Base-by-base conservation (phyloP, 2,329 filamentous ascomycete species). In the Chrysoporthe austroafricana region DNA sequence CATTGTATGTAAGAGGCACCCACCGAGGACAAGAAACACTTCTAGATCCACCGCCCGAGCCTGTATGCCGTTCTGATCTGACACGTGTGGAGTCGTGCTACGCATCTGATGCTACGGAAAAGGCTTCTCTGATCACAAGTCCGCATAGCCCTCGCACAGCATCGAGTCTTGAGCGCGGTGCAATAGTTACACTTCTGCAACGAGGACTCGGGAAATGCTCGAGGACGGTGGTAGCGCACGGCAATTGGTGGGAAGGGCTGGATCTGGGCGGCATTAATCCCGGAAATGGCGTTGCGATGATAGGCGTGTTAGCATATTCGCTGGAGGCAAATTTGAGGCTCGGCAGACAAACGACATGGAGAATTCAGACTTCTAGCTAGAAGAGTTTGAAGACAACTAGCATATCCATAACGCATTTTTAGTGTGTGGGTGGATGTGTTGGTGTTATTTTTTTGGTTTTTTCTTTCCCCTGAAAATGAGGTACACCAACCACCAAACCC, bases 1-100 rank as follows among this genome's bases (percentile, higher is more conserved):
- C 54, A 39, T 13, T 39, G 34, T 39, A 18, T 39, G 34, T 39
- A 18, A 57, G 16, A n/a, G 8, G 34, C 16, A 57, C 4, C 32
- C 18, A n/a, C 32, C 18, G 16, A 39, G 44, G 26, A 42, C 59
- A n/a, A 36, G 1, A n/a, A 32, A 6, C 16, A 34, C 13, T 13
- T 50, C 32, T 4, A 62, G 26, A 21, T 36, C 21, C 7, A 50
- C 44, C 48, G 1, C 6, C 3, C 5, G 26, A 21, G 32, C 18
- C 42, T 48, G 43, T 36, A 32, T 39, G 26, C 21, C 9, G 32
- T 9, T 32, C 44, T n/a, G 43, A 46, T 16, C 36, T 26, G 34
- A 57, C 62, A 65, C 66, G 50, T 65, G 58, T 52, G 43, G 39
- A 18, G 21, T 34, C 43, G 66, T 67, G 26, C 48, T 14, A 57